Evolutionary conservation across 495 filamentous ascomycete species (phyloP).

Genomic region (Amniculicola lignicola): DNA sequence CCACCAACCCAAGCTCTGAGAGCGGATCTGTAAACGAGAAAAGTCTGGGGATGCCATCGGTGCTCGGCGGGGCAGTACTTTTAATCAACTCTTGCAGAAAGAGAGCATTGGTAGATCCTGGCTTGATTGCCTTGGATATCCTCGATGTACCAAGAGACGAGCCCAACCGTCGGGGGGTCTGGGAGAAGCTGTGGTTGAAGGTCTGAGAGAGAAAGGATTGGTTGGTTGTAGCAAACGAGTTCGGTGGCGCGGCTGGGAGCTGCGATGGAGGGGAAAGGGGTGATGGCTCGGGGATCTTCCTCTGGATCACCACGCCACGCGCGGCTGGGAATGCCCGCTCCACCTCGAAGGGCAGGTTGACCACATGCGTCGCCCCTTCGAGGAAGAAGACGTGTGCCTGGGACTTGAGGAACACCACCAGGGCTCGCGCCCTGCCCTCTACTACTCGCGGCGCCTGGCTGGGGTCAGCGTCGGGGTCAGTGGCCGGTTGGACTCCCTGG

Average conservation of each 20-base stretch:
- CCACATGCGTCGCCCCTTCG: slow-evolving; percentile 80
- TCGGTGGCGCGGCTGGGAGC: slow-evolving; percentile 58
- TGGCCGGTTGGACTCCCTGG: slow-evolving; percentile 23
- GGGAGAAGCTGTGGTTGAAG: slow-evolving; percentile 20
- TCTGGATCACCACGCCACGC: slow-evolving; percentile 77
- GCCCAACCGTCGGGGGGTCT: slow-evolving; percentile 16
- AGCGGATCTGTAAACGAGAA: slow-evolving; percentile 86
- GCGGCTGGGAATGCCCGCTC: slow-evolving; percentile 81
- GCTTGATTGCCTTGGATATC: slow-evolving; percentile 11
- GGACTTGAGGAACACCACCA: slow-evolving; percentile 88
- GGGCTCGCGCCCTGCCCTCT: slow-evolving; percentile 54
- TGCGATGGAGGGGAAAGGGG: slow-evolving; percentile 36
- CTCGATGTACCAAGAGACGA: slow-evolving; percentile 16
- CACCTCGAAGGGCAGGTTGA: slow-evolving; percentile 92
- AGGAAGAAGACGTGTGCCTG: slow-evolving; percentile 93
- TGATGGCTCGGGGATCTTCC: slow-evolving; percentile 53
- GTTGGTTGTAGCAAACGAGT: slow-evolving; percentile 65
- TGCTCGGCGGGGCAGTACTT: slow-evolving; percentile 4
- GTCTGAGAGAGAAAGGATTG: slow-evolving; percentile 45
- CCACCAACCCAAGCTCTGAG: slow-evolving; percentile 78
- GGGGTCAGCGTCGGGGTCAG: slow-evolving; percentile 15
- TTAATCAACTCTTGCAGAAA: slow-evolving; percentile 31
- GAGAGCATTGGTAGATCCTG: slow-evolving; percentile 8
- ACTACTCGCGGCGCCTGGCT: neutral
- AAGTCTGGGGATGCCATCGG: slow-evolving; percentile 66